Evolutionary conservation across 176 grass and related monocot genomes (phyloP).

Genomic region (Hyparrhenia diplandra): DNA sequence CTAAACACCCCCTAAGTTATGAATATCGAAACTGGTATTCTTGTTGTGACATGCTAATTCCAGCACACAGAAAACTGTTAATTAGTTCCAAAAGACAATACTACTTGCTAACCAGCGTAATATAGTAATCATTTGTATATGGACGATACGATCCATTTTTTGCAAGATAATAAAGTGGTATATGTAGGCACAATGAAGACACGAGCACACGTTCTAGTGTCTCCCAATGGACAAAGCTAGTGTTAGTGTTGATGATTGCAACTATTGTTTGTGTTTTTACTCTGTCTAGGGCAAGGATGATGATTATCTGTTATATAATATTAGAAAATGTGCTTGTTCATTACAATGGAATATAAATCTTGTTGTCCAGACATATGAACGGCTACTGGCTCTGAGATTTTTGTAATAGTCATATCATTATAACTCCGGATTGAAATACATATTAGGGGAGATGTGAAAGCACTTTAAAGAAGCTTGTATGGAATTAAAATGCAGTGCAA

Average conservation of each 20-base stretch:
- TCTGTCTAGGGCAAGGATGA: neutral
- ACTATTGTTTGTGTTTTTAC: neutral
- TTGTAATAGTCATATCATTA: too few species aligned
- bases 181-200: neutral
- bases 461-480: too few species aligned
- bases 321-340: too few species aligned
- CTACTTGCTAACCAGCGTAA: neutral
- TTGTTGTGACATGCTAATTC: neutral
- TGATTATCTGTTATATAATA: neutral
- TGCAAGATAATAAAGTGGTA: neutral
- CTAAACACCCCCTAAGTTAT: too few species aligned
- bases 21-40: neutral
- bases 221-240: neutral
- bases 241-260: neutral
- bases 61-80: neutral
- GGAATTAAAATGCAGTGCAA: too few species aligned
- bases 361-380: too few species aligned
- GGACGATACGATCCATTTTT: neutral
- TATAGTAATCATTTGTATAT: neutral
- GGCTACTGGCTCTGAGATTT: too few species aligned
- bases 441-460: too few species aligned
- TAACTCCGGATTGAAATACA: too few species aligned
- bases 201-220: neutral
- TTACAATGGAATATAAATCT: too few species aligned
- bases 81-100: neutral